Conservation (phyloP, 2,329 filamentous ascomycete species). For the Colletotrichum liriopes region DNA sequence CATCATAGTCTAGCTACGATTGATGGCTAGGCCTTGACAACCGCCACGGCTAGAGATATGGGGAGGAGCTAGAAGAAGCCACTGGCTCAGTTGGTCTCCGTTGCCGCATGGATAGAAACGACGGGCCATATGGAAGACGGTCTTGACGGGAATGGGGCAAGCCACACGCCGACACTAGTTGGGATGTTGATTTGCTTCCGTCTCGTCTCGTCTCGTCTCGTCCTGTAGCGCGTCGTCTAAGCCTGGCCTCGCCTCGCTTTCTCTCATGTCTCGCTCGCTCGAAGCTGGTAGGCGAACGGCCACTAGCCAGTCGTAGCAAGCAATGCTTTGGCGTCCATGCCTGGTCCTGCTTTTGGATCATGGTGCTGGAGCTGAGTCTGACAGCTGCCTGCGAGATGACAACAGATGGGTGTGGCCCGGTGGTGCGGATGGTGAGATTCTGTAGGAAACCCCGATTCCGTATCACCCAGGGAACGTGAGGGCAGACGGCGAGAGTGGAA, state of each 20-base stretch:
- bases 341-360: background rate
- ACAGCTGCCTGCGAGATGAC: slow-evolving; percentile 24
- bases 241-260: slow-evolving; percentile 35
- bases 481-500: slow-evolving; percentile 9
- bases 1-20: slow-evolving; percentile 38
- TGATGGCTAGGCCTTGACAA: slow-evolving; percentile 34
- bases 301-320: slow-evolving; percentile 25
- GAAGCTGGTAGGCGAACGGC: slow-evolving; percentile 36
- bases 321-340: background rate
- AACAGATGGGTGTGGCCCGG: slow-evolving; percentile 18
- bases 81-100: slow-evolving; percentile 39
- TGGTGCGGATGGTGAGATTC: slow-evolving; percentile 31
- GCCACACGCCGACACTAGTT: slow-evolving; percentile 41
- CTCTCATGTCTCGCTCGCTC: slow-evolving; percentile 33
- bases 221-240: slow-evolving; percentile 35
- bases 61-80: slow-evolving; percentile 39
- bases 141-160: slow-evolving; percentile 39
- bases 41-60: slow-evolving; percentile 35
- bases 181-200: slow-evolving; percentile 40
- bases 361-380: slow-evolving; percentile 6
- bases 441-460: slow-evolving; percentile 31
- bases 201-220: slow-evolving; percentile 43
- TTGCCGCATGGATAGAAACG: slow-evolving; percentile 41
- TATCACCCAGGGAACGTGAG: slow-evolving; percentile 19
- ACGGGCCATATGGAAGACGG: slow-evolving; percentile 25